These are phyloP conservation scores for Fonsecaea monophora DNA, from an alignment of 2,329 filamentous ascomycete genomes.

Conservation along the genomic window DNA sequence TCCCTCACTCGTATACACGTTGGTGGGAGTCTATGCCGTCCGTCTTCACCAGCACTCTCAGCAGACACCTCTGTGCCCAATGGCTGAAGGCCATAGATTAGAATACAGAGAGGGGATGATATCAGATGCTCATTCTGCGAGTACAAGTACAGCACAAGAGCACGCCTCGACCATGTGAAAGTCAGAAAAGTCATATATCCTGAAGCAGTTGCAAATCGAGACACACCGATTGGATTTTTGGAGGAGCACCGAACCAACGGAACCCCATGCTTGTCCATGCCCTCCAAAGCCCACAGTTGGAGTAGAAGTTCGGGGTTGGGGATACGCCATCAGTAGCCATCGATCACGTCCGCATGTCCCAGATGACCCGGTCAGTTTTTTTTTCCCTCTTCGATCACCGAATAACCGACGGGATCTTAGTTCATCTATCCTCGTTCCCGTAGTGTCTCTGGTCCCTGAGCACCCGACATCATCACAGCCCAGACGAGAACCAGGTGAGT, in stretches of 20 bases:
- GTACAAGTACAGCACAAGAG: not conserved
- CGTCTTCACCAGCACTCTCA: too few species aligned
- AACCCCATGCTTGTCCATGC: too few species aligned
- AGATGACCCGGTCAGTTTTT: not conserved
- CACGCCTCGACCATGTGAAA: not conserved
- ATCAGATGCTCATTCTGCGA: not conserved
- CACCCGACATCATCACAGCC: not conserved
- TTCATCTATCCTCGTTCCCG: not conserved
- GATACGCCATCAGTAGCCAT: not conserved
- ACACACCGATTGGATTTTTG: not conserved
- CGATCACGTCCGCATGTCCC: too few species aligned
- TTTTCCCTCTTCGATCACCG: slow-evolving; percentile 7
- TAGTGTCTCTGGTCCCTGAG: slow-evolving; percentile 2
- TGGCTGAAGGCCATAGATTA: not conserved
- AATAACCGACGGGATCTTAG: slow-evolving; percentile 3
- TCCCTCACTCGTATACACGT: not conserved
- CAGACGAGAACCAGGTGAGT: not conserved
- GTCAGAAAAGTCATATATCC: not conserved
- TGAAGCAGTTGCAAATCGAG: not conserved
- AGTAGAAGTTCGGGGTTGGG: slow-evolving; percentile 7
- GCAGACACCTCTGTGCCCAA: too few species aligned
- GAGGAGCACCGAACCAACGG: not conserved
- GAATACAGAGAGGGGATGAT: not conserved
- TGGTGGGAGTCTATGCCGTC: too few species aligned
- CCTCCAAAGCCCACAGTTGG: not conserved